Evolutionary conservation across 495 filamentous ascomycete species (phyloP).

Genomic region (Collariella sp.): DNA sequence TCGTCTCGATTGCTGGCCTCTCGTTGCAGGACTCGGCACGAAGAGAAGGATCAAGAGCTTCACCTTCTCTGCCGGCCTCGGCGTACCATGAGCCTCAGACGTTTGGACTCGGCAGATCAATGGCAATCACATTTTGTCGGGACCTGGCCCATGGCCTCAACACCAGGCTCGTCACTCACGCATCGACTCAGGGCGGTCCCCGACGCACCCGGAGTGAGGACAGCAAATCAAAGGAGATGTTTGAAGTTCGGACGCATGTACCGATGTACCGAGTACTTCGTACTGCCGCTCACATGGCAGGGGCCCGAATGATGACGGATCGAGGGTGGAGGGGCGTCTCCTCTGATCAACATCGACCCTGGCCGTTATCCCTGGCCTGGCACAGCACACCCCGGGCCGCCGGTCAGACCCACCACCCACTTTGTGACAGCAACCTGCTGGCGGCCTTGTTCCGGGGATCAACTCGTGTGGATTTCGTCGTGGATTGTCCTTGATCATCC

Average conservation of each 20-base stretch:
- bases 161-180: slow-evolving; percentile 21
- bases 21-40: not conserved
- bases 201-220: slow-evolving; percentile 37
- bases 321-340: slow-evolving; percentile 13
- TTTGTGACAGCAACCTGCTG: slow-evolving; percentile 38
- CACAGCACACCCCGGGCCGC: slow-evolving; percentile 32
- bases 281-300: not conserved
- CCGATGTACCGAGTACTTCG: slow-evolving; percentile 9
- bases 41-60: slow-evolving; percentile 5
- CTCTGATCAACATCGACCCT: slow-evolving; percentile 39
- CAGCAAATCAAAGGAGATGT: slow-evolving; percentile 39
- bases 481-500: slow-evolving; percentile 33
- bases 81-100: slow-evolving; percentile 19
- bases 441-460: slow-evolving; percentile 39
- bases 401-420: slow-evolving; percentile 38
- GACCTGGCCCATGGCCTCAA: slow-evolving; percentile 12
- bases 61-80: not conserved
- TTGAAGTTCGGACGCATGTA: slow-evolving; percentile 29
- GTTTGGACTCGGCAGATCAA: slow-evolving; percentile 29
- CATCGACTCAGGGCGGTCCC: slow-evolving; percentile 26
- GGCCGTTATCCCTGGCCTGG: slow-evolving; percentile 41
- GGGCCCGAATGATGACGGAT: slow-evolving; percentile 31
- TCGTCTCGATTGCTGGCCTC: not conserved
- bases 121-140: slow-evolving; percentile 22
- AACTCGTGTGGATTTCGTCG: slow-evolving; percentile 33